Conservation (phyloP, 257 asterid genomes). For the Paulownia fortunei region DNA sequence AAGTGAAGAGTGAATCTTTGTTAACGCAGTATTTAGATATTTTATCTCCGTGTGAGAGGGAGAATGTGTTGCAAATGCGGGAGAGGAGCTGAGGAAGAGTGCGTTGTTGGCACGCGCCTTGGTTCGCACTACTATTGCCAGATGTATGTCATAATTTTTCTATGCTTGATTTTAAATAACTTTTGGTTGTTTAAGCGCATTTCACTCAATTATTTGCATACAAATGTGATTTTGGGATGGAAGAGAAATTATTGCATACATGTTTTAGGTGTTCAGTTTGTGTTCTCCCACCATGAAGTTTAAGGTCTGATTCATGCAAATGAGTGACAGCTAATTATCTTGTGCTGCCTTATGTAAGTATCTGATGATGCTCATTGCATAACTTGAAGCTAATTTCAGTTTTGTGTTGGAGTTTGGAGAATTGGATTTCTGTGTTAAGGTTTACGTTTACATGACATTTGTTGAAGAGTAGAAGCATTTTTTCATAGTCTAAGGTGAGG, state of each 20-base stretch:
- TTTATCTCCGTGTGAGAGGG: slow-evolving; percentile 75
- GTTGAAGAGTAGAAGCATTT: not conserved
- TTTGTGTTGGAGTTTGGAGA: not conserved
- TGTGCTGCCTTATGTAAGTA: not conserved
- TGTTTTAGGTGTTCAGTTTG: no score
- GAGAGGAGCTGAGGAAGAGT: slow-evolving; percentile 67
- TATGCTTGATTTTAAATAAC: not conserved
- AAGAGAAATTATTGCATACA: no score
- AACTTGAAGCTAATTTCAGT: not conserved
- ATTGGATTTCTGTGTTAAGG: not conserved
- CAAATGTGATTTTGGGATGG: not conserved
- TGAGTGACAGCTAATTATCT: no score
- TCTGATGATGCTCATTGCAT: not conserved
- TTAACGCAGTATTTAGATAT: slow-evolving; percentile 64
- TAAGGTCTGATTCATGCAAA: no score
- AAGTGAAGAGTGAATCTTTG: slow-evolving; percentile 66
- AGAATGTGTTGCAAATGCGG: slow-evolving; percentile 51
- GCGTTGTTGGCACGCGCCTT: slow-evolving; percentile 78
- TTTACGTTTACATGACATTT: not conserved
- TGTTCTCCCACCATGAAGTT: no score
- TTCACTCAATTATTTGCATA: not conserved
- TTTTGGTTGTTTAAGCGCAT: not conserved
- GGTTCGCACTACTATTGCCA: slow-evolving; percentile 84
- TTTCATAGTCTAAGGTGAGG: not conserved
- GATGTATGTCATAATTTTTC: slow-evolving; percentile 57